Conservation (phyloP, 306 rosid genomes). For the Delonix regia region DNA sequence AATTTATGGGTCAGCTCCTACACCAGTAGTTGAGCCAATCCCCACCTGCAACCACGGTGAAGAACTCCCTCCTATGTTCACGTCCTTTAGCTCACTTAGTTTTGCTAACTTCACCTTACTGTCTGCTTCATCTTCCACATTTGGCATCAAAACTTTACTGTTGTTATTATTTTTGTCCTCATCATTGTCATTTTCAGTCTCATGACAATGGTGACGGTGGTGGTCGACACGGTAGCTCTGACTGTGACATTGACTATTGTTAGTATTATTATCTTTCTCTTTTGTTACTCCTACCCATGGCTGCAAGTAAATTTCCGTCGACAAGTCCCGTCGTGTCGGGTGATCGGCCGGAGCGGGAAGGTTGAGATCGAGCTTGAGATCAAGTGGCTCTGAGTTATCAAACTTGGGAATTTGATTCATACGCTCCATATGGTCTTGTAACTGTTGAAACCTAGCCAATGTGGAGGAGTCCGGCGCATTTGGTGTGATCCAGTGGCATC, state of each 20-base stretch:
- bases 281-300: slow-evolving; percentile 55
- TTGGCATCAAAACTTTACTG: slow-evolving; percentile 44
- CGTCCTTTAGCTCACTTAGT: slow-evolving; percentile 85
- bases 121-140: slow-evolving; percentile 75
- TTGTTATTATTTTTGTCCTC: slow-evolving; percentile 40
- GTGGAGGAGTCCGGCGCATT: slow-evolving; percentile 61
- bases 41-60: slow-evolving; percentile 98
- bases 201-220: not conserved
- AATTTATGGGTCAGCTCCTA: slow-evolving; percentile 39
- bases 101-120: slow-evolving; percentile 79
- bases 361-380: slow-evolving; percentile 83
- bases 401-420: slow-evolving; percentile 49
- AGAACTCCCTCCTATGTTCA: slow-evolving; percentile 62
- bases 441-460: slow-evolving; percentile 66
- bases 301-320: slow-evolving; percentile 63
- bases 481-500: slow-evolving; percentile 96
- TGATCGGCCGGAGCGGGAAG: slow-evolving; percentile 66
- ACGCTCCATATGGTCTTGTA: slow-evolving; percentile 63
- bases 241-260: not conserved
- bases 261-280: not conserved
- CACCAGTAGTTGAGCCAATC: slow-evolving; percentile 75
- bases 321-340: slow-evolving; percentile 32
- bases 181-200: slow-evolving; percentile 38
- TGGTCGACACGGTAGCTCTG: not conserved
- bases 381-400: slow-evolving; percentile 55